Base-by-base conservation (phyloP, 108 stramenopile species). In the Aurantiochytrium sp. region DNA sequence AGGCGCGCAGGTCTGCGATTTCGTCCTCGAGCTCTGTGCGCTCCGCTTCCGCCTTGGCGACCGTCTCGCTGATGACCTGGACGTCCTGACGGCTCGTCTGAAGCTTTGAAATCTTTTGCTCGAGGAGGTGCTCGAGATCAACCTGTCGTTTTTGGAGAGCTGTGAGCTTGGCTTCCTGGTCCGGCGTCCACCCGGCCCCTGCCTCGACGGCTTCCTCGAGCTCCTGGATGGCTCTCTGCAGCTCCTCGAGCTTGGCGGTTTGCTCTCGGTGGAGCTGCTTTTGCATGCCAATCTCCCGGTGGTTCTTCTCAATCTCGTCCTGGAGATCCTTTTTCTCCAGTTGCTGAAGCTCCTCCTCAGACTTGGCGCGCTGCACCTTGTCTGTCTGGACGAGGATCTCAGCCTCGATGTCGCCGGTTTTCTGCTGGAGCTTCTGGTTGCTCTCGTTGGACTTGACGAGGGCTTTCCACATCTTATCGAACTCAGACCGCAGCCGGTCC, bases 61-160 rank as follows among this genome's bases (percentile, higher is more conserved):
- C 54, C 68, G 91, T 93, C n/a, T 88, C 69, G 22, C 68, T 86
- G 22, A 94, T 73, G n/a, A 92, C 86, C 52, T 93, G 92, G 30
- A 90, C 90, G 55, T 94, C 92, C 39, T 90, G 55, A 12, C 73
- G 39, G 24, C 73, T 81, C 45, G 45, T 48, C 52, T 89, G 54
- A 31, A 91, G 73, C 52, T 87, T 87, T 12, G 86, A 90, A 27
- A 90, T 37, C 73, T 89, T 68, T 52, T 90, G 89, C 48, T 90
- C 81, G 10, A 91, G 37, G 3, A 42, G 27, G 34, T 92, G 90
- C 24, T 68, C 92, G n/a, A 89, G 27, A 65, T 48, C 54, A 59
- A 34, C 31, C 39, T 36, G 39, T 50, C 50, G 55, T 21, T 86
- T 86, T 31, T 36, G 54, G 3, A 55, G 21, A 1, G 55, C 54